phyloP scores from a whole-genome alignment of 306 rosid species.

The Cucurbita argyrosperma region DNA sequence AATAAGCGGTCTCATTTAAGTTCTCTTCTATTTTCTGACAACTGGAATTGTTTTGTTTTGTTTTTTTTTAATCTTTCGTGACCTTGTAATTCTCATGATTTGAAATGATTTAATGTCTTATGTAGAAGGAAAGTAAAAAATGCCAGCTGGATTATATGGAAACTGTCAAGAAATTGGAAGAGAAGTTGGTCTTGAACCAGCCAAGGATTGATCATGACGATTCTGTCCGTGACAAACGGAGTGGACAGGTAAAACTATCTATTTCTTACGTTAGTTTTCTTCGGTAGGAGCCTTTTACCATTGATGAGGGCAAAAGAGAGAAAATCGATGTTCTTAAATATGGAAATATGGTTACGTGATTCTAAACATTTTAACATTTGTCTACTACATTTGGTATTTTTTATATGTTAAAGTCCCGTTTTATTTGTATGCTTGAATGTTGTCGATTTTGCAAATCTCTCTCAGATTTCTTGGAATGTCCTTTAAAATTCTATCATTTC shows the following conservation, averaged over 20 bases:
- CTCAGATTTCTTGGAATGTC: not conserved
- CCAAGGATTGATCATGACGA: conserved; percentile 33
- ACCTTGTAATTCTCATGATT: not conserved
- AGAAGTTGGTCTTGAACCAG: conserved; percentile 75
- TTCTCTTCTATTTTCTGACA: not conserved
- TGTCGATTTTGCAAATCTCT: not conserved
- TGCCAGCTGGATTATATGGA: conserved; percentile 97
- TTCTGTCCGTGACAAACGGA: conserved; percentile 19
- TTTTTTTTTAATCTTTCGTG: not conserved
- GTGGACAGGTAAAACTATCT: conserved; percentile 41
- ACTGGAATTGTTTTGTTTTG: not conserved
- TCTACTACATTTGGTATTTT: not conserved
- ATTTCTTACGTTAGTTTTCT: not conserved
- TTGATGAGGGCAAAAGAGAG: not conserved
- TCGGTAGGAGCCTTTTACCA: not conserved
- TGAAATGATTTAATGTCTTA: conserved; percentile 5
- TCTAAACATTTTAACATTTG: not conserved
- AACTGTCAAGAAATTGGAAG: conserved; percentile 85
- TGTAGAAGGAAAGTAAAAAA: conserved; percentile 80
- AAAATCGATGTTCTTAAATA: not conserved
- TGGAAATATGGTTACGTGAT: not conserved
- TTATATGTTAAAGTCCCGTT: not conserved
- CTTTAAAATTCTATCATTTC: not conserved
- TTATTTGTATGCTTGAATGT: not conserved
- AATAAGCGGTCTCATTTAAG: not conserved